Percentiles rank a stretch among this genome's conserved stretches.
Conservation (phyloP, 75 land plant species). For the Chamaecyparis obtusa region DNA sequence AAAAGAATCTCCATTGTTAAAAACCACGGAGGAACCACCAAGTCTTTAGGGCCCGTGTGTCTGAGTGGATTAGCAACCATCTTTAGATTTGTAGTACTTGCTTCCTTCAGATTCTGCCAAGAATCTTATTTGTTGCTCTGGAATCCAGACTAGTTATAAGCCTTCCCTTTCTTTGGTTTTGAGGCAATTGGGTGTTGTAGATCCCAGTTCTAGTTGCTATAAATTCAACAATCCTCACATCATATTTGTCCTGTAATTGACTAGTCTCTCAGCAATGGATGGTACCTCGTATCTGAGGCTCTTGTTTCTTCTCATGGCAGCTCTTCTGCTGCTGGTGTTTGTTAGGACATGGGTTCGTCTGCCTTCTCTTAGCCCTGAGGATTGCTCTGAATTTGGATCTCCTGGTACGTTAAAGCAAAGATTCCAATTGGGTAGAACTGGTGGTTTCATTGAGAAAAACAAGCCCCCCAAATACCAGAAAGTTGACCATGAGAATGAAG, state of each 20-base stretch:
- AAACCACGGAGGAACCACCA: not conserved
- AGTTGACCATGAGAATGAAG: constrained; percentile 18
- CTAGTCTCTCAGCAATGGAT: constrained; percentile 15
- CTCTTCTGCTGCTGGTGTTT: constrained; percentile 17
- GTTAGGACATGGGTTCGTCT: not conserved
- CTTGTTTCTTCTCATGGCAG: constrained; percentile 11
- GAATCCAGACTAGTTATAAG: not conserved
- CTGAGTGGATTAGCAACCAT: too few relatives aligned
- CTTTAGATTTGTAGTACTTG: not conserved
- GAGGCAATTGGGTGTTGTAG: not conserved
- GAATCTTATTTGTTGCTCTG: not conserved
- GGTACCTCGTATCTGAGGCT: constrained; percentile 1
- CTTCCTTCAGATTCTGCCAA: not conserved
- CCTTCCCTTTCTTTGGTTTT: not conserved
- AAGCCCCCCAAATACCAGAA: constrained; percentile 10
- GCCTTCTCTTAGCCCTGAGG: not conserved
- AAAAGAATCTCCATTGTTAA: not conserved
- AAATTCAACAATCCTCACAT: not conserved
- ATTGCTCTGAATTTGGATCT: constrained; percentile 16
- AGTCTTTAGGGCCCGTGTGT: not conserved
- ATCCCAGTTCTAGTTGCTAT: not conserved
- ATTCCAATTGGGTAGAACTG: not conserved
- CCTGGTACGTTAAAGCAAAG: constrained; percentile 20
- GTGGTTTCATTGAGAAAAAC: constrained; percentile 12
- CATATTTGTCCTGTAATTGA: not conserved